Conservation (phyloP, 768 basidiomycete species). For the Xerocomellus chrysenteron region DNA sequence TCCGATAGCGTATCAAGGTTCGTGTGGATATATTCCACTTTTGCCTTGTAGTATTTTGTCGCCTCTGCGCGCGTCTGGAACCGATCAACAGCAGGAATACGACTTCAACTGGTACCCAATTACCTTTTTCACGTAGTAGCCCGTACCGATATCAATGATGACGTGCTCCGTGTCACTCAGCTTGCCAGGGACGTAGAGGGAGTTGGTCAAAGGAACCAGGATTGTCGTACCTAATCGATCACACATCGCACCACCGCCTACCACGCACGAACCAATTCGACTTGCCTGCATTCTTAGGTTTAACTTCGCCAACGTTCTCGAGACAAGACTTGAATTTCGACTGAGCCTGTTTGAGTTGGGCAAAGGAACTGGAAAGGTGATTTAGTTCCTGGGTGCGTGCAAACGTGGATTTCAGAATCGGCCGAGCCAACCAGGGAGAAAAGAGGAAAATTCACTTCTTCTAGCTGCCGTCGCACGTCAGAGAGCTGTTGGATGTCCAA, state of each 20-base stretch:
- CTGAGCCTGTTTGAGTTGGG: slow-evolving; percentile 90
- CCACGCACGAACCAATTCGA: neutral
- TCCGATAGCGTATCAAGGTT: slow-evolving; percentile 88
- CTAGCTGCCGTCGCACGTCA: slow-evolving; percentile 88
- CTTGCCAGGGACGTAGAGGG: slow-evolving; percentile 93
- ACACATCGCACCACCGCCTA: neutral
- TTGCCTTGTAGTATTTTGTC: slow-evolving; percentile 72
- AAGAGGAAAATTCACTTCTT: slow-evolving; percentile 58
- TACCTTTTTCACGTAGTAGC: slow-evolving; percentile 96
- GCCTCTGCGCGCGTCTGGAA: slow-evolving; percentile 81
- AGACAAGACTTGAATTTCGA: slow-evolving; percentile 88
- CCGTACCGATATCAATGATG: slow-evolving; percentile 93
- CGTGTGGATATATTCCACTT: slow-evolving; percentile 76
- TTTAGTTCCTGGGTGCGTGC: slow-evolving; percentile 69
- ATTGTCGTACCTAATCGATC: slow-evolving; percentile 70
- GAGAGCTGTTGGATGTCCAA: slow-evolving; percentile 83
- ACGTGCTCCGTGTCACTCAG: slow-evolving; percentile 81
- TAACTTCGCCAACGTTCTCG: slow-evolving; percentile 75
- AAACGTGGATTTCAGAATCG: neutral
- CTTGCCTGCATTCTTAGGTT: slow-evolving; percentile 62
- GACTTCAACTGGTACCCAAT: slow-evolving; percentile 7
- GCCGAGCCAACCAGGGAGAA: neutral
- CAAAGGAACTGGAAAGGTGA: slow-evolving; percentile 88
- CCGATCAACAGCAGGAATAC: slow-evolving; percentile 1
- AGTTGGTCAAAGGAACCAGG: slow-evolving; percentile 90